Evolutionary conservation across 2,329 filamentous ascomycete species (phyloP).

Genomic region (Dothistroma septosporum): DNA sequence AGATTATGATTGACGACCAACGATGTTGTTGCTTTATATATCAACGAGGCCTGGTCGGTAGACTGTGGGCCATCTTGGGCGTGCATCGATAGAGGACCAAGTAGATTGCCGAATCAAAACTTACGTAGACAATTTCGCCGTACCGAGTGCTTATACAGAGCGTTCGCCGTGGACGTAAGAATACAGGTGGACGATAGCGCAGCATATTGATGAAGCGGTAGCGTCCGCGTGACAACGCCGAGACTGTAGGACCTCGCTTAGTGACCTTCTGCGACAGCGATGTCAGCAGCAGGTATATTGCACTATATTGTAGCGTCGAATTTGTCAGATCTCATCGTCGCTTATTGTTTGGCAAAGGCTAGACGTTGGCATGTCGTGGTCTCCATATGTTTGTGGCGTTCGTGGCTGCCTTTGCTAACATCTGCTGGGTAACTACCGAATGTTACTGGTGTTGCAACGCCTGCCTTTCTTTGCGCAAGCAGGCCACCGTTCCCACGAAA

Average conservation of each 20-base stretch:
- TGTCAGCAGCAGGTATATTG: conserved; percentile 3
- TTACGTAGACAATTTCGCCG: not conserved
- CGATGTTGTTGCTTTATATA: conserved; percentile 2
- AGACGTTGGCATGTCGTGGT: not conserved
- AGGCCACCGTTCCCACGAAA: not conserved
- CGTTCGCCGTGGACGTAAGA: not conserved
- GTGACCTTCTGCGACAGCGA: conserved; percentile 6
- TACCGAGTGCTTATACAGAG: not conserved
- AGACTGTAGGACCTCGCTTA: conserved; percentile 5
- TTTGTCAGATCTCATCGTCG: not conserved
- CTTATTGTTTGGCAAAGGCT: not conserved
- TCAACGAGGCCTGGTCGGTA: not conserved
- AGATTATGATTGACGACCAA: not conserved
- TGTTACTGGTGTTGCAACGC: not conserved
- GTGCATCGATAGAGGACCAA: not conserved
- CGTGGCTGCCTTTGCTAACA: not conserved
- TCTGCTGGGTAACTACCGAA: not conserved
- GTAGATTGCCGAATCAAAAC: not conserved
- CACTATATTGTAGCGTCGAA: not conserved
- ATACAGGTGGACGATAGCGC: not conserved
- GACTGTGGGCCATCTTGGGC: not conserved
- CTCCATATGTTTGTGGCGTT: not conserved
- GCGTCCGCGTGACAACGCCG: not conserved
- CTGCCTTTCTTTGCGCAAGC: not conserved
- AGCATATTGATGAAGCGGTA: conserved; percentile 4